These are phyloP conservation scores for Diaporthe australafricana DNA, from an alignment of 2,329 filamentous ascomycete genomes.

Conservation along the genomic window DNA sequence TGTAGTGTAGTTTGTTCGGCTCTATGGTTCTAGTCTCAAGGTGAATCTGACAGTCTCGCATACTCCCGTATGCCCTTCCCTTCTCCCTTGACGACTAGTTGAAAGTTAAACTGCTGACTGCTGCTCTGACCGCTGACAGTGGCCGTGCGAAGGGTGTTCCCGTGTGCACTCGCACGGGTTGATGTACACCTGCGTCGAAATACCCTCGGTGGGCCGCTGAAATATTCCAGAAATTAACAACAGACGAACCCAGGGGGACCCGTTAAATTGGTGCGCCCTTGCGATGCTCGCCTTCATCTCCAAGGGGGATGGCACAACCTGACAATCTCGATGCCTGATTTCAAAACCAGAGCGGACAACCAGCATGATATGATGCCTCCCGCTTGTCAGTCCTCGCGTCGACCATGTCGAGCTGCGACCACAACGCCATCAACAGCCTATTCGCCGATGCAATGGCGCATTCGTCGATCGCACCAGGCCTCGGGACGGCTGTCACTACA, in stretches of 20 bases:
- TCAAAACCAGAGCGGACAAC: not conserved
- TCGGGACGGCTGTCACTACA: slow-evolving; percentile 19
- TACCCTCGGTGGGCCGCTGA: slow-evolving; percentile 7
- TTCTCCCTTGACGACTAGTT: slow-evolving; percentile 24
- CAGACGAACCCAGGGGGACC: slow-evolving; percentile 12
- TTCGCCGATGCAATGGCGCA: slow-evolving; percentile 7
- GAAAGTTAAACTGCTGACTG: not conserved
- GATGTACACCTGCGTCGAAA: slow-evolving; percentile 3
- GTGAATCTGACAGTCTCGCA: slow-evolving; percentile 24
- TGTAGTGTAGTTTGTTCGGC: not conserved
- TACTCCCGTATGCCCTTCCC: slow-evolving; percentile 23
- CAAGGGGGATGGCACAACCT: not conserved
- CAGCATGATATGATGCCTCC: not conserved
- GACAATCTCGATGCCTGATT: not conserved
- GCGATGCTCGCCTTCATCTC: slow-evolving; percentile 23
- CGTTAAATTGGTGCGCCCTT: slow-evolving; percentile 11
- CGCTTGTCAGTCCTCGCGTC: not conserved
- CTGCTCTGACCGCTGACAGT: slow-evolving; percentile 15
- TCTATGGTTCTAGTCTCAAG: slow-evolving; percentile 12
- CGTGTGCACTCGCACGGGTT: slow-evolving; percentile 16
- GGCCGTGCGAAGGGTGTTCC: slow-evolving; percentile 19
- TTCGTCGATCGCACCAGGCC: slow-evolving; percentile 5
- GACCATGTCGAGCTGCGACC: not conserved
- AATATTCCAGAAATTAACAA: slow-evolving; percentile 21
- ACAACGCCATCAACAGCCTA: slow-evolving; percentile 11